Percentiles rank a stretch among this genome's conserved stretches.
These are phyloP conservation scores for Mimosa bimucronata DNA, from an alignment of 306 rosid genomes.

Conservation along the genomic window DNA sequence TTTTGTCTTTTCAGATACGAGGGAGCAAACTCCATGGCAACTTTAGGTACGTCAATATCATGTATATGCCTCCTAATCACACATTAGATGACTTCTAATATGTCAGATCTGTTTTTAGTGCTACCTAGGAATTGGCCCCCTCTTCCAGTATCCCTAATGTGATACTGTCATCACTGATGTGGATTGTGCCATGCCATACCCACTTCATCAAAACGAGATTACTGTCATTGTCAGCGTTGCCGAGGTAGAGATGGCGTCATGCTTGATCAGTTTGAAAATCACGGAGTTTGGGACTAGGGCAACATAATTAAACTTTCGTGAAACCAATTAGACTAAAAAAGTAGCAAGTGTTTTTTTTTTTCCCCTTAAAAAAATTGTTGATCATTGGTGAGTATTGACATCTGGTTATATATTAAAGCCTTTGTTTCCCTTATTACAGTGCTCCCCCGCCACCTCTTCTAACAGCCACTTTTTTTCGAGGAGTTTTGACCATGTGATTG, in stretches of 20 bases:
- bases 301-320: not conserved
- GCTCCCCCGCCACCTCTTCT: slow-evolving; percentile 99
- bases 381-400: slow-evolving; percentile 26
- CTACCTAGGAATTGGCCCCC: slow-evolving; percentile 2
- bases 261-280: not conserved
- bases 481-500: slow-evolving; percentile 98
- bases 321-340: not conserved
- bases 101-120: not conserved
- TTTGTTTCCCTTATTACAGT: slow-evolving; percentile 60
- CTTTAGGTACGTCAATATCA: slow-evolving; percentile 69
- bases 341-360: not conserved
- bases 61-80: slow-evolving; percentile 16
- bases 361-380: slow-evolving; percentile 11
- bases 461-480: slow-evolving; percentile 96
- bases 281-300: slow-evolving; percentile 7
- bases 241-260: not conserved
- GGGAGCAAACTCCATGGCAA: slow-evolving; percentile 97
- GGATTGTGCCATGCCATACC: slow-evolving; percentile 15
- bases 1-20: slow-evolving; percentile 70
- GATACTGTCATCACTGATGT: not conserved
- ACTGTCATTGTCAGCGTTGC: not conserved
- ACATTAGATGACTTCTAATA: not conserved
- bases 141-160: no score
- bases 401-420: slow-evolving; percentile 29
- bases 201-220: slow-evolving; percentile 3